Evolutionary conservation across 2,329 filamentous ascomycete genomes (phyloP), one percentile per base, ranked within the genome.

Genomic region (Rhynchosporium secalis): DNA sequence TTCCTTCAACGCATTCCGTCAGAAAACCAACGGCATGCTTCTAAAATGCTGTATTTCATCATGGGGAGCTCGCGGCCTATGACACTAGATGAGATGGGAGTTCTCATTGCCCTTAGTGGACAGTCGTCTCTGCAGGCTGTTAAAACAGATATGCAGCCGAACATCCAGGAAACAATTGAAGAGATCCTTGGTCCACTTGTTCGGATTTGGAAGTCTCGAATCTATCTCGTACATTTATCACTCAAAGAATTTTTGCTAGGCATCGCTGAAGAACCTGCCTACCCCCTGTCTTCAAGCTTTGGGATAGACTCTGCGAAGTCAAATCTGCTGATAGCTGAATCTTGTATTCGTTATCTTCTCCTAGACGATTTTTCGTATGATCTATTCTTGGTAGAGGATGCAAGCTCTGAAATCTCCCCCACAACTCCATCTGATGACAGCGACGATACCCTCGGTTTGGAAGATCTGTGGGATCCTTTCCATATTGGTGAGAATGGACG

Each of bases 31-130:
- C 51, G 64, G 4, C 56, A 66, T 56, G 75, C 74, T 26, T 62
- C 60, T 6, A 69, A 64, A 28, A 64, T 78, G 4, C 63, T 78
- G 33, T 71, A 69, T 36, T 61, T 77, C 3, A 65, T 78, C 12
- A 63, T 76, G 40, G 74, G 70, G 45, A 75, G 74, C 61, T 72
- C 67, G 29, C 71, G 75, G 64, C 71, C 73, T 26, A 61, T 78
- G 45, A 68, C 66, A 31, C 60, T 76, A 40, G 65, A 71, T 6
- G 75, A 78, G 63, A 69, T 77, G 31, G 73, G 75, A 55, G 70
- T 72, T 56, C 69, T 75, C 3, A 71, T 75, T 49, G 73, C 70
- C 4, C 63, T 74, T 10, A 20, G 70, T n/a, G 31, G 66, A 2
- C 69, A 76, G 54, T 58, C 45, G 13, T 67, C 67, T n/a, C 49